phyloP scores from a whole-genome alignment of 176 grass and related monocot genomes.

The Eremochloa ophiuroides region DNA sequence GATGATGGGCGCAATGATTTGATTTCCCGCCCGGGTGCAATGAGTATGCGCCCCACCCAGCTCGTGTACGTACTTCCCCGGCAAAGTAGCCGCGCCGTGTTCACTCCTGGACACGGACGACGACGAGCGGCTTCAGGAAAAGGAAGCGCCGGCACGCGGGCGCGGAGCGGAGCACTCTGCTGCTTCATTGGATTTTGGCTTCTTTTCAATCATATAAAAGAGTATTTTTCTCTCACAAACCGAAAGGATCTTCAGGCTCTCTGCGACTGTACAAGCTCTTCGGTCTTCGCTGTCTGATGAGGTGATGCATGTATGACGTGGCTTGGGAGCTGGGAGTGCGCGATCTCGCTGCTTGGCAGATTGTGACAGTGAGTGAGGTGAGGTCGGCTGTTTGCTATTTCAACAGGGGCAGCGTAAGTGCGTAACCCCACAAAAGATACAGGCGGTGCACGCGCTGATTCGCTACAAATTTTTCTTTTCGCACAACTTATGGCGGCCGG shows the following conservation, averaged over 20 bases:
- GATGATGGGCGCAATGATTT: conserved; percentile 5
- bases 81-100: background rate
- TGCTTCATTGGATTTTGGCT: too few species aligned
- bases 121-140: background rate
- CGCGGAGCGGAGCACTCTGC: too few species aligned
- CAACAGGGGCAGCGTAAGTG: background rate
- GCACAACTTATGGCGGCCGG: too few species aligned
- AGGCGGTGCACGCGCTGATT: background rate
- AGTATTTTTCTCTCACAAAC: too few species aligned
- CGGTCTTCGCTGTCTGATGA: background rate
- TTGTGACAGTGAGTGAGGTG: too few species aligned
- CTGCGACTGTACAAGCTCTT: background rate
- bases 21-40: background rate
- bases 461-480: background rate
- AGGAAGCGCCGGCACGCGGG: too few species aligned
- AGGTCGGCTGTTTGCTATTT: background rate
- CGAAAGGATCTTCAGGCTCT: too few species aligned
- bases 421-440: background rate
- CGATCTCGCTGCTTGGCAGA: background rate
- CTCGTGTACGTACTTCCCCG: background rate
- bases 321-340: background rate
- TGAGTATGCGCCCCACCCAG: background rate
- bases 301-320: background rate
- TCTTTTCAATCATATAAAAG: too few species aligned
- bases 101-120: background rate